These are phyloP conservation scores for Pseudonitzschia multistriata DNA, from an alignment of 108 stramenopile species.

Conservation along the genomic window DNA sequence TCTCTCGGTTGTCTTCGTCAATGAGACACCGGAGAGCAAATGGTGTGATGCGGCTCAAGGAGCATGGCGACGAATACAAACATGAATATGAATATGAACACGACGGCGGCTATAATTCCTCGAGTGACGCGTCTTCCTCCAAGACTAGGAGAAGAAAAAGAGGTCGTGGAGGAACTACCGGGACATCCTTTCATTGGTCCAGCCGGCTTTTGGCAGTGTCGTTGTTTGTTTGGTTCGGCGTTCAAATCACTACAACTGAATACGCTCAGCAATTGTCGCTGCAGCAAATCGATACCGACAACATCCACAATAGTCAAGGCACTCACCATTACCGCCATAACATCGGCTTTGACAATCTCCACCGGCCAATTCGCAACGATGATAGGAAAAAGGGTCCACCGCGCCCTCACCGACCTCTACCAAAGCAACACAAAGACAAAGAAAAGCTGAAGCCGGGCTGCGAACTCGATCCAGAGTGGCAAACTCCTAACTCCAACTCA, in stretches of 20 bases:
- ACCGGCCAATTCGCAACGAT: neutral
- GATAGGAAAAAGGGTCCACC: neutral
- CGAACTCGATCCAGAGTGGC: slow-evolving; percentile 46
- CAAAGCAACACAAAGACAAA: neutral
- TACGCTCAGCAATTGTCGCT: neutral
- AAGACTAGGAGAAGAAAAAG: slow-evolving; percentile 1
- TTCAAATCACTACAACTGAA: slow-evolving; percentile 9
- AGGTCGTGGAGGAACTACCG: neutral
- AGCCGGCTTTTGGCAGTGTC: neutral
- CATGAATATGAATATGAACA: neutral
- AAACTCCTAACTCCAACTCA: slow-evolving; percentile 40
- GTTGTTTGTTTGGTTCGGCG: slow-evolving; percentile 3
- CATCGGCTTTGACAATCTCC: neutral
- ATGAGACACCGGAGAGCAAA: slow-evolving; percentile 2
- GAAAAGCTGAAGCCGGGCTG: slow-evolving; percentile 25
- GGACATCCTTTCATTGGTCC: slow-evolving; percentile 1
- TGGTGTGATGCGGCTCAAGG: neutral
- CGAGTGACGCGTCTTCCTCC: slow-evolving; percentile 1
- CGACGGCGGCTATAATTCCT: neutral
- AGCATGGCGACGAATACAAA: neutral
- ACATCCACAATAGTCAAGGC: neutral
- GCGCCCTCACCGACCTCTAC: slow-evolving; percentile 2
- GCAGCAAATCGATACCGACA: neutral
- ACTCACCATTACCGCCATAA: neutral
- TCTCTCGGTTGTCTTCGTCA: slow-evolving; percentile 1